Base-by-base conservation (phyloP, 2,329 filamentous ascomycete genomes). In the Emergomyces pasteurianus region DNA sequence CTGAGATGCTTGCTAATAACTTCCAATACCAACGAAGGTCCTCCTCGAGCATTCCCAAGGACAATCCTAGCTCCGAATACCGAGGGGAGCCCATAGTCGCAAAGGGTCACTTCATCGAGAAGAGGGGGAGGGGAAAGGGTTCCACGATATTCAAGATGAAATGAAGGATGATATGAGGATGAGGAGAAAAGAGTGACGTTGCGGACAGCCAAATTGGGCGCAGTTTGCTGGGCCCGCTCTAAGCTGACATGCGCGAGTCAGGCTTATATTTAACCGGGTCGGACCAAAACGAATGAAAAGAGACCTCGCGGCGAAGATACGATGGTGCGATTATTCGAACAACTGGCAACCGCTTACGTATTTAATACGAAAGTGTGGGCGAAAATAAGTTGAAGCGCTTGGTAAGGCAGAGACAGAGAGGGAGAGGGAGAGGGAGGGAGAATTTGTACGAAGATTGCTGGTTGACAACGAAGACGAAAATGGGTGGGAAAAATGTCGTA, bases 1-100 rank as follows among this genome's bases (percentile, higher is more conserved):
- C 65, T 14, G 69, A 70, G 21, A 65, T 59, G 34, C 59, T 63
- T 16, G 68, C 67, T 23, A 71, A 58, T 53, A 68, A 60, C 60
- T 64, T 69, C 68, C 70, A 71, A 49, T 65, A 65, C 64, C 64
- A 65, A 36, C 61, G 63, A 28, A 64, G 36, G 38, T 62, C 60
- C 18, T 65, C 60, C 28, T 59, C 60, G 38, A 63, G 55, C n/a
- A 62, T 59, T 42, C 62, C 62, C 16, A 63, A 42, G 34, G 38
- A 60, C 55, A 61, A 52, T 56, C 58, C 59, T 46, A 63, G 40
- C 52, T 64, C 63, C 58, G 63, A 64, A 50, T 63, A 63, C 23
- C 59, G 61, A 61, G 60, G 61, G 59, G 61, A 56, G 49, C 53
- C 60, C 59, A 64, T 64, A 28, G 58, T 57, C n/a, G 40, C 34